These are phyloP conservation scores for Plasmodium malariae DNA, from an alignment of 169 alveolate species.

Conservation along the genomic window DNA sequence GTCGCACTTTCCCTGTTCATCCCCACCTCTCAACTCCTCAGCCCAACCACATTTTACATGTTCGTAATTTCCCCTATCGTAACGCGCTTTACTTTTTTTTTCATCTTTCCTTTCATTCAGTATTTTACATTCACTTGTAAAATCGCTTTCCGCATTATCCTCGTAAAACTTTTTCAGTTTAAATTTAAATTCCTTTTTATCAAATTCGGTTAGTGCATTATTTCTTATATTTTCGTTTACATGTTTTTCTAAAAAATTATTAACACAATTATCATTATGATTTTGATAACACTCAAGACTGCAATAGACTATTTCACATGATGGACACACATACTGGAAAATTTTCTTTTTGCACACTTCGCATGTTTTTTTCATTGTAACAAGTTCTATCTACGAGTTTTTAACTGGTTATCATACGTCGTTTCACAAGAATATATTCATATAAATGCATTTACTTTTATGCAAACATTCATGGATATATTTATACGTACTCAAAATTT, in stretches of 20 bases:
- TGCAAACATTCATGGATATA: too few relatives aligned
- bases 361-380: conserved; percentile 61
- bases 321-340: conserved; percentile 73
- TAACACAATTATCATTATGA: conserved; percentile 60
- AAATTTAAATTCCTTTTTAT: conserved; percentile 62
- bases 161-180: conserved; percentile 54
- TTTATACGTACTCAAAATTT: too few relatives aligned
- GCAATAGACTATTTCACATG: conserved; percentile 72
- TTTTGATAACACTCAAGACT: conserved; percentile 63
- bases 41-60: not conserved
- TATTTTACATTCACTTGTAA: not conserved
- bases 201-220: conserved; percentile 38
- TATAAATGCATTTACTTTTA: too few relatives aligned
- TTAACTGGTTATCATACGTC: too few relatives aligned
- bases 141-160: not conserved
- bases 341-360: conserved; percentile 63
- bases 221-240: conserved; percentile 55
- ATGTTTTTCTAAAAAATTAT: conserved; percentile 43
- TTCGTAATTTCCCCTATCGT: not conserved
- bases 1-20: not conserved
- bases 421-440: too few relatives aligned
- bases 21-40: not conserved
- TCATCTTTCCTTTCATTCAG: not conserved
- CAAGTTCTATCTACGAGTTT: too few relatives aligned
- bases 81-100: not conserved